phyloP scores from a whole-genome alignment of 2,329 filamentous ascomycete species.

The Colletotrichum limetticola region DNA sequence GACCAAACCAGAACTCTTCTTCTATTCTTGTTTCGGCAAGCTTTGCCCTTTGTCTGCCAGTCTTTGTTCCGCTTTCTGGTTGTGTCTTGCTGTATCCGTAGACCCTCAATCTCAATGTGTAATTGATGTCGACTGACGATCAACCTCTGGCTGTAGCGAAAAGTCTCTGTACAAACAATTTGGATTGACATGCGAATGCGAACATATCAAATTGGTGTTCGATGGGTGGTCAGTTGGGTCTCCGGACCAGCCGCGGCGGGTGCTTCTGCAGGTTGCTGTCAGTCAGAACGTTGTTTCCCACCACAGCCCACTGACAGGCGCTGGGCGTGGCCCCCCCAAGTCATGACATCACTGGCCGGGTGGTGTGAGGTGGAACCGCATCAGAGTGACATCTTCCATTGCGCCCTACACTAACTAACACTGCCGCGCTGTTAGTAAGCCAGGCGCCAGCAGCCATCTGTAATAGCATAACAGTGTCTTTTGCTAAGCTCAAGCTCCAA shows the following conservation, averaged over 20 bases:
- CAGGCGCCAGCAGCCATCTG: background rate
- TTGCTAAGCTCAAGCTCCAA: background rate
- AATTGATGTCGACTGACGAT: background rate
- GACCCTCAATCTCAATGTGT: background rate
- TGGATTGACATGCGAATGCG: background rate
- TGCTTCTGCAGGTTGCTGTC: background rate
- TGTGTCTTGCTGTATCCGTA: background rate
- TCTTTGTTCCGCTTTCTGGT: background rate
- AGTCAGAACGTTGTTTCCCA: background rate
- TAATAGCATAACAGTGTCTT: background rate
- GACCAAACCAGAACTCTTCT: background rate
- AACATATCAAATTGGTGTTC: background rate
- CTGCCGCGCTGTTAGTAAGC: background rate
- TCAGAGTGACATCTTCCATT: constrained; percentile 32
- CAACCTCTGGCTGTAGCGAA: background rate
- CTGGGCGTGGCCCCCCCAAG: background rate
- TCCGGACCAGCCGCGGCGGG: background rate
- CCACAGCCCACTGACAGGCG: background rate
- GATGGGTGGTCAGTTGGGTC: background rate
- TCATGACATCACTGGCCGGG: constrained; percentile 29
- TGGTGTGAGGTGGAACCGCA: constrained; percentile 20
- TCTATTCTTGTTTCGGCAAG: background rate
- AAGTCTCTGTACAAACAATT: background rate
- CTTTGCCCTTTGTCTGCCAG: background rate
- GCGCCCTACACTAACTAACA: background rate